phyloP scores from a whole-genome alignment of 2,329 filamentous ascomycete genomes.

The Verticillium klebahnii region DNA sequence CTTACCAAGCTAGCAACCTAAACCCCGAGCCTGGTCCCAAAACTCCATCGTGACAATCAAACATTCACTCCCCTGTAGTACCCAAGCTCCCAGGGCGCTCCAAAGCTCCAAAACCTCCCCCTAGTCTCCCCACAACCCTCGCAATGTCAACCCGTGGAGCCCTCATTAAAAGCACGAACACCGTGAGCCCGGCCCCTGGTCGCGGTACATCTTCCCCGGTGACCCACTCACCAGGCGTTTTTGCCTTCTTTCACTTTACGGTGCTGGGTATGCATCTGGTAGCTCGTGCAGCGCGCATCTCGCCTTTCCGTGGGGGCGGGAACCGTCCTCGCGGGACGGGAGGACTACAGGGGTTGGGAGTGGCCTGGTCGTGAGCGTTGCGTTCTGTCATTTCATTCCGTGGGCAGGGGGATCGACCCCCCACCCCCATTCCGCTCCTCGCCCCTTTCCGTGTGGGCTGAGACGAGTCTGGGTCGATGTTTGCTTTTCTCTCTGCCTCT shows the following conservation, averaged over 20 bases:
- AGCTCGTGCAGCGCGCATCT: background rate
- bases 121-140: background rate
- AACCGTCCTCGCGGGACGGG: background rate
- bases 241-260: background rate
- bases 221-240: background rate
- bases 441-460: too few species aligned
- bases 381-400: background rate
- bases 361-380: background rate
- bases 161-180: background rate
- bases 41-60: background rate
- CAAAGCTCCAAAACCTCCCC: background rate
- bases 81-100: background rate
- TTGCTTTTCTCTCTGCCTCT: background rate
- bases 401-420: background rate
- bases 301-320: background rate
- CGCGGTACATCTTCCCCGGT: background rate
- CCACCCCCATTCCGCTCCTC: background rate
- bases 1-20: background rate
- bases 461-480: background rate
- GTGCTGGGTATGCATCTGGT: background rate
- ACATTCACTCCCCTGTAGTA: background rate
- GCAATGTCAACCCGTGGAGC: background rate
- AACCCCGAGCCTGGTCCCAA: background rate
- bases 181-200: background rate
- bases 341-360: background rate